Evolutionary conservation across 306 rosid species (phyloP).

Genomic region (Ormosia emarginata): DNA sequence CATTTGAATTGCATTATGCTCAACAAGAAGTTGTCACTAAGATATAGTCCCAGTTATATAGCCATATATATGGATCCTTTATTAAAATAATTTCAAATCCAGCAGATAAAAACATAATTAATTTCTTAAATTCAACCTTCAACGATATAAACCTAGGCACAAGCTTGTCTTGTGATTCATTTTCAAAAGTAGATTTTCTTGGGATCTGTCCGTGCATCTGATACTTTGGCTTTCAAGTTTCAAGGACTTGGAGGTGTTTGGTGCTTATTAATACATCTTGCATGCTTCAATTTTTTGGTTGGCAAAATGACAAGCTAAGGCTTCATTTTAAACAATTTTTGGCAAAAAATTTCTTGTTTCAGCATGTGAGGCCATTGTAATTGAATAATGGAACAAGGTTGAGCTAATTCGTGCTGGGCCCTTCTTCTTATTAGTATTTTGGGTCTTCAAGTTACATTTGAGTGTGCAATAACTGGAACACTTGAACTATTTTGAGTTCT

Average conservation of each 20-base stretch:
- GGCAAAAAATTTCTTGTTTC: not conserved
- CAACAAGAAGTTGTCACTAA: not conserved
- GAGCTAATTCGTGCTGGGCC: not conserved
- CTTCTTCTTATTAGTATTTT: not conserved
- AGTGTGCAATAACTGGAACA: not conserved
- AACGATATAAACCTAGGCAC: not conserved
- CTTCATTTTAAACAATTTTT: not conserved
- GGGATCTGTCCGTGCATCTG: not conserved
- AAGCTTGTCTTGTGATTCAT: not conserved
- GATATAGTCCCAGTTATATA: not conserved
- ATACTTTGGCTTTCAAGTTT: not conserved
- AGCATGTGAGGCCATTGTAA: not conserved
- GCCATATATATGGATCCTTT: not conserved
- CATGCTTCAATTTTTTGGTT: not conserved
- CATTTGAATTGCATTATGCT: slow-evolving; percentile 15
- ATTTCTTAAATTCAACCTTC: not conserved
- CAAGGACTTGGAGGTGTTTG: not conserved
- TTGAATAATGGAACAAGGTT: not conserved
- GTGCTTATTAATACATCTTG: not conserved
- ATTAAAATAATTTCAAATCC: not conserved
- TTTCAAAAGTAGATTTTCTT: not conserved
- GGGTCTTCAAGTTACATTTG: not conserved
- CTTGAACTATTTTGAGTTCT: not conserved
- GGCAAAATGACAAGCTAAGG: not conserved
- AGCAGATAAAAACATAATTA: not conserved